Evolutionary conservation across 805 yeast genomes (phyloP).

Genomic region (Alloascoidea hylecoeti): DNA sequence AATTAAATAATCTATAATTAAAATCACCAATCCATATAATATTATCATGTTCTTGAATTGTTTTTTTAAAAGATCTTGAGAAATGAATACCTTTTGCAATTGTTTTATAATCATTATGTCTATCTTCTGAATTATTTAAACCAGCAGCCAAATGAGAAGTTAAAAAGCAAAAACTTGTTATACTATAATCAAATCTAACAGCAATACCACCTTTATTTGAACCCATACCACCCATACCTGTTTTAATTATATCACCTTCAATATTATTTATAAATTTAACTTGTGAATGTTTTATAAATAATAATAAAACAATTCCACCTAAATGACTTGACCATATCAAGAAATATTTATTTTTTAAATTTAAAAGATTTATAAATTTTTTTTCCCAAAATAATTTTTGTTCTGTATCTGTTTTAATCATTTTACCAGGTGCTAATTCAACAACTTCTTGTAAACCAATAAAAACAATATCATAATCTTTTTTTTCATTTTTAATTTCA

Average conservation of each 20-base stretch:
- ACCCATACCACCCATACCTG: slow-evolving; percentile 93
- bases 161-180: slow-evolving; percentile 63
- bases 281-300: slow-evolving; percentile 54
- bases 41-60: slow-evolving; percentile 71
- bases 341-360: slow-evolving; percentile 40
- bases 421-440: slow-evolving; percentile 84
- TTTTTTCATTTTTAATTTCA: slow-evolving; percentile 14
- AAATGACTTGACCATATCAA: slow-evolving; percentile 75
- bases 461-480: slow-evolving; percentile 66
- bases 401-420: slow-evolving; percentile 61
- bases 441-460: slow-evolving; percentile 91
- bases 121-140: slow-evolving; percentile 58
- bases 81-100: slow-evolving; percentile 68
- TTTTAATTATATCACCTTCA: slow-evolving; percentile 84
- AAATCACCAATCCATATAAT: slow-evolving; percentile 93
- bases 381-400: slow-evolving; percentile 71
- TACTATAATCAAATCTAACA: slow-evolving; percentile 48
- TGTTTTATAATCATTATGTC: slow-evolving; percentile 78
- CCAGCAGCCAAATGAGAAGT: slow-evolving; percentile 94
- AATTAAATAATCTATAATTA: slow-evolving; percentile 58
- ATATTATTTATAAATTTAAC: slow-evolving; percentile 58
- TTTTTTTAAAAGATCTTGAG: slow-evolving; percentile 49
- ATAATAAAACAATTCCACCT: slow-evolving; percentile 73
- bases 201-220: slow-evolving; percentile 77
- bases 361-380: slow-evolving; percentile 46